Percentiles rank a stretch among this genome's conserved stretches.
Conservation (phyloP, 257 asterid species). For the Buddleja alternifolia region DNA sequence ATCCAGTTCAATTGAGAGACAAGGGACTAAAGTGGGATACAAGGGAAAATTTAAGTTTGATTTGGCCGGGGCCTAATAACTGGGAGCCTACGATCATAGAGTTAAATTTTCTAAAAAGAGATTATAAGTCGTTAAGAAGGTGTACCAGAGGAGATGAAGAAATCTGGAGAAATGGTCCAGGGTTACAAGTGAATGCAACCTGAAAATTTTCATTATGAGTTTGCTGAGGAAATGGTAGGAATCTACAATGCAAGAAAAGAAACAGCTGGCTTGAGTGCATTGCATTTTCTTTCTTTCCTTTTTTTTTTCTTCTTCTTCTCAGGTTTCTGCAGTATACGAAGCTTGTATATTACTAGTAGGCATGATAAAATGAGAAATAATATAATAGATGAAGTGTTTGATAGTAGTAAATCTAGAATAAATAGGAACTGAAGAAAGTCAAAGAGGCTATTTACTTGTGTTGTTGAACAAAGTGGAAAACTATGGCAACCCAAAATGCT, state of each 20-base stretch:
- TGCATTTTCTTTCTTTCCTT: too few relatives aligned
- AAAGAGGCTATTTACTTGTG: neutral
- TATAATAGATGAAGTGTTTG: neutral
- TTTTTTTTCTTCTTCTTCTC: neutral
- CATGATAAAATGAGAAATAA: neutral
- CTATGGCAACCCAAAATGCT: neutral
- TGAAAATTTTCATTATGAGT: conserved; percentile 1
- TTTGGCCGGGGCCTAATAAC: conserved; percentile 2
- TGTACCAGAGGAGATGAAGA: neutral
- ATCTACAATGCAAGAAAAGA: neutral
- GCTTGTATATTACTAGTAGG: neutral
- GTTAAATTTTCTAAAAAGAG: too few relatives aligned
- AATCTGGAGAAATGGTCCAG: neutral
- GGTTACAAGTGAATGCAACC: neutral
- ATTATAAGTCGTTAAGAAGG: neutral
- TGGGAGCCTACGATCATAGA: neutral
- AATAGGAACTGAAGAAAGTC: neutral
- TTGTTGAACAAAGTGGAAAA: neutral
- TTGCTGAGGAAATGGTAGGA: conserved; percentile 6
- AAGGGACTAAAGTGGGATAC: too few relatives aligned
- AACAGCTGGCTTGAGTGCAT: conserved; percentile 7
- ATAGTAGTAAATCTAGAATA: neutral
- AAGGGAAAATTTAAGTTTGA: too few relatives aligned
- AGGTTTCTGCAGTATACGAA: neutral
- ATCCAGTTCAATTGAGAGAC: too few relatives aligned